Evolutionary conservation across 805 yeast species (phyloP).

Genomic region (Kregervanrija fluxuum): DNA sequence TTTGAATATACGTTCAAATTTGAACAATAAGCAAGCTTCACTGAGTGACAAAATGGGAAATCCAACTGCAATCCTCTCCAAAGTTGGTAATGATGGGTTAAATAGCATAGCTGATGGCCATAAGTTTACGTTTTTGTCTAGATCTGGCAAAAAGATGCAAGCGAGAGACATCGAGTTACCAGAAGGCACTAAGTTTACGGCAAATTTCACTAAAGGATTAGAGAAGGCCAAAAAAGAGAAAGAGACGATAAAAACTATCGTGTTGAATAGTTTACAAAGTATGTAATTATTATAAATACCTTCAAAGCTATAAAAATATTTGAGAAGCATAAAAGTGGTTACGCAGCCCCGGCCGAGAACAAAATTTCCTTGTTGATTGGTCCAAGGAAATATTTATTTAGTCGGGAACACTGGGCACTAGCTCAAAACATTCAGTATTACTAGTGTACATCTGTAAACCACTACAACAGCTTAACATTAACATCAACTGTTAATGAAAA

Average conservation of each 20-base stretch:
- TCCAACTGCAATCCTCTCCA: slow-evolving; percentile 23
- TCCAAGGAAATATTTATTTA: neutral
- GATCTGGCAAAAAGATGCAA: slow-evolving; percentile 40
- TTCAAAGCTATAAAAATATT: neutral
- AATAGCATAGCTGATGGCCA: neutral
- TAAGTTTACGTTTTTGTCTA: slow-evolving; percentile 47
- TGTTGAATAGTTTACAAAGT: slow-evolving; percentile 32
- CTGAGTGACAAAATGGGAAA: slow-evolving; percentile 24
- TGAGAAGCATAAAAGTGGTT: slow-evolving; percentile 1
- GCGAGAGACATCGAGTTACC: slow-evolving; percentile 46
- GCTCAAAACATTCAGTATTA: too few species aligned
- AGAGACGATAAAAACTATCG: slow-evolving; percentile 49
- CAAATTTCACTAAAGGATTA: slow-evolving; percentile 43
- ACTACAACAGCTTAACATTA: too few species aligned
- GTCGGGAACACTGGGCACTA: too few species aligned
- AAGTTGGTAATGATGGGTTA: neutral
- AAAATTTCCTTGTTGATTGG: neutral
- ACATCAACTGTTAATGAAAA: too few species aligned
- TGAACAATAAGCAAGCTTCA: neutral
- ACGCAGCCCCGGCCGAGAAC: slow-evolving; percentile 5
- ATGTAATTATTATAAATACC: neutral
- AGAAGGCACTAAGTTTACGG: slow-evolving; percentile 44
- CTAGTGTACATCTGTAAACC: too few species aligned
- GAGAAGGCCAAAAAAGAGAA: slow-evolving; percentile 45
- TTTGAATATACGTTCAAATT: slow-evolving; percentile 27